phyloP scores from a whole-genome alignment of 2,329 filamentous ascomycete species.

The Ophiocordyceps camponoti-floridani region DNA sequence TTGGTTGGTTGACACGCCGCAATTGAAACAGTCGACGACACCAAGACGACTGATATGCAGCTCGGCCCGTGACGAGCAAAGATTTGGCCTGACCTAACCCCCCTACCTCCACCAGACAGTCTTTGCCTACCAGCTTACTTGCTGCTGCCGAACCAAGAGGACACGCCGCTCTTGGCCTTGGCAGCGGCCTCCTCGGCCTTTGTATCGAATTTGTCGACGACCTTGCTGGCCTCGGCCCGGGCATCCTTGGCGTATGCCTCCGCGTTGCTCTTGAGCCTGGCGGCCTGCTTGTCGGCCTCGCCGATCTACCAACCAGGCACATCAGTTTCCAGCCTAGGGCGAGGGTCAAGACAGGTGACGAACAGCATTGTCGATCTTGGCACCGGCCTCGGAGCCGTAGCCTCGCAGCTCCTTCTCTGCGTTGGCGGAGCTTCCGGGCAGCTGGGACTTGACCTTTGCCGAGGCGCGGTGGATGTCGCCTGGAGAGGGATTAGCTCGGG shows the following conservation, averaged over 20 bases:
- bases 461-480: constrained; percentile 60
- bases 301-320: constrained; percentile 12
- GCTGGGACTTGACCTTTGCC: constrained; percentile 44
- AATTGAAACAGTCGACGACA: too few species aligned
- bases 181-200: constrained; percentile 61
- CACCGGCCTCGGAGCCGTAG: constrained; percentile 29
- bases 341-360: constrained; percentile 12
- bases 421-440: constrained; percentile 44
- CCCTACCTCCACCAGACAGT: not conserved
- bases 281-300: constrained; percentile 44
- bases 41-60: too few species aligned
- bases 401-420: constrained; percentile 44
- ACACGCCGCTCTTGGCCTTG: constrained; percentile 71
- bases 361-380: constrained; percentile 54
- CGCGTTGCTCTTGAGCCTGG: constrained; percentile 41
- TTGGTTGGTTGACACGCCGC: too few species aligned
- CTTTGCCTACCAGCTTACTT: not conserved
- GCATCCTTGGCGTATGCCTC: constrained; percentile 43
- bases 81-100: too few species aligned
- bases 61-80: too few species aligned
- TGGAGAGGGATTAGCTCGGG: constrained; percentile 18
- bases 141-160: constrained; percentile 61
- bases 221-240: constrained; percentile 46
- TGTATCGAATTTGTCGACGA: constrained; percentile 68
- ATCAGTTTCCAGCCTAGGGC: not conserved